Evolutionary conservation across 306 rosid species (phyloP), one percentile per base, ranked within the genome.

Genomic region (Astragalus glycyphyllos): DNA sequence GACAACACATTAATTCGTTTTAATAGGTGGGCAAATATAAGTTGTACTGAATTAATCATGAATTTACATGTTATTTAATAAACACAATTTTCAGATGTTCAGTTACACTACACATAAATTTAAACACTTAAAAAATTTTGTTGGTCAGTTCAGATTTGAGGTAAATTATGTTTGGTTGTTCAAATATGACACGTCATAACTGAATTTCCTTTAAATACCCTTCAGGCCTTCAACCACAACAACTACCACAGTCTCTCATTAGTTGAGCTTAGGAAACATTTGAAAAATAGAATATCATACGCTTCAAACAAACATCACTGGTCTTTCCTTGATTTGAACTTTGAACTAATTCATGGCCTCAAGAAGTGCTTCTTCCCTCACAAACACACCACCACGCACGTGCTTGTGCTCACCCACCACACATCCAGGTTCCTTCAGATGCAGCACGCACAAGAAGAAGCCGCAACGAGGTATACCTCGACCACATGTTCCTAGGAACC

Each of bases 381-480:
- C 63, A n/a, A 77, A 66, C 26, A 32, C 74, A 54, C 35, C 48
- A 66, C 13, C 73, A 34, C 83, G 79, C 9, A 72, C 78, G 4
- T 90, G 93, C 66, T 45, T 80, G 58, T 90, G 96, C 20, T 83
- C 96, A 29, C 91, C 89, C 47, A 80, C 91, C 66, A 71, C 68
- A 10, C 96, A 90, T 15, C 86, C 92, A 8, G 89, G 92, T 34
- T 90, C 96, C 16, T 90, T 87, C 80, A 76, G 92, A 14, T 90
- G 92, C 68, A 80, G 84, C 57, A 23, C 76, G 56, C 96, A 90
- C 74, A 81, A 85, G 72, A 74, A 55, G 69, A 71, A 48, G 13
- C 57, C 26, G 15, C 62, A 29, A 1, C 40, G 5, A 55, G 7
- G 17, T 46, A 8, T 55, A 7, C 5, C 7, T 51, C 63, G 14